Conservation (phyloP, 345 rosid genomes). For the Rhizophora apiculata region DNA sequence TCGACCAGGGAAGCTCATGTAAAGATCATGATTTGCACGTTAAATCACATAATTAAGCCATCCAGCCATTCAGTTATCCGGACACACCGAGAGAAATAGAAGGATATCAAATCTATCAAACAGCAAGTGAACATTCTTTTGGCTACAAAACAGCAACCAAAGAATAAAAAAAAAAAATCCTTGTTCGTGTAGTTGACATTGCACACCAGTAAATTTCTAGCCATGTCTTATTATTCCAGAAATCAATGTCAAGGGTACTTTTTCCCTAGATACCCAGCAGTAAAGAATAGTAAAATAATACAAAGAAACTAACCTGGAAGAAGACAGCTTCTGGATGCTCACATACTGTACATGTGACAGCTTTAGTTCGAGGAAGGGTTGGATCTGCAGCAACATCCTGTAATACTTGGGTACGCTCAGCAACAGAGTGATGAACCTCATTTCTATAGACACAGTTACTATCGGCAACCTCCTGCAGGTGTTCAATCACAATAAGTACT, state of each 20-base stretch:
- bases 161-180: too few relatives aligned
- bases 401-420: slow-evolving; percentile 62
- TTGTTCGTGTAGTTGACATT: too few relatives aligned
- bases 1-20: too few relatives aligned
- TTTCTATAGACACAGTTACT: slow-evolving; percentile 58
- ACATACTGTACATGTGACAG: slow-evolving; percentile 47
- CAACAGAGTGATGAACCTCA: slow-evolving; percentile 65
- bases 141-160: too few relatives aligned
- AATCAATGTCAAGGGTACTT: background rate
- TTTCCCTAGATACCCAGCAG: background rate
- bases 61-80: too few relatives aligned
- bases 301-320: slow-evolving; percentile 47
- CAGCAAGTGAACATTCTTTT: too few relatives aligned
- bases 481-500: too few relatives aligned
- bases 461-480: slow-evolving; percentile 56
- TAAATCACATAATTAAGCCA: too few relatives aligned
- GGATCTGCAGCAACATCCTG: slow-evolving; percentile 77
- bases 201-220: too few relatives aligned
- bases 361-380: slow-evolving; percentile 74
- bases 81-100: too few relatives aligned
- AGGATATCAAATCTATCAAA: too few relatives aligned
- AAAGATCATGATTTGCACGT: too few relatives aligned
- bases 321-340: slow-evolving; percentile 63
- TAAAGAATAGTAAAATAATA: background rate
- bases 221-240: background rate